A percentile compares a stretch with the other conserved stretches of the same genome.
phyloP scores from a whole-genome alignment of 495 filamentous ascomycete genomes.

The Emericellopsis terricola region DNA sequence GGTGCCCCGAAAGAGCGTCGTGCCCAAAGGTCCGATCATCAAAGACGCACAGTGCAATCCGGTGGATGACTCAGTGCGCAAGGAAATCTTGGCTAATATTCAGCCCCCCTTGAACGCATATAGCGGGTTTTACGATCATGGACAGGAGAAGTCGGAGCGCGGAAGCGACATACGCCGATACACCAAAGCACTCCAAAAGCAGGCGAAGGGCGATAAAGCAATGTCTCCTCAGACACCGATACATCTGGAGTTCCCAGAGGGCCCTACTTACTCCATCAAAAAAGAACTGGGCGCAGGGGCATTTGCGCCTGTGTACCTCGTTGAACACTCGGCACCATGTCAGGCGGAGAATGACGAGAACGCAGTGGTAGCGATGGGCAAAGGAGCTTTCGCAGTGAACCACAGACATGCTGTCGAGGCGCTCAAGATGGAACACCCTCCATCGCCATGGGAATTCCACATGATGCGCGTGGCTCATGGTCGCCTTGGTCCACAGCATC shows the following conservation, averaged over 20 bases:
- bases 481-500: constrained; percentile 46
- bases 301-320: constrained; percentile 86
- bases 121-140: constrained; percentile 59
- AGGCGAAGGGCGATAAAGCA: constrained; percentile 44
- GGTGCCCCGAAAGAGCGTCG: constrained; percentile 6
- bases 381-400: constrained; percentile 23
- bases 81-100: constrained; percentile 52
- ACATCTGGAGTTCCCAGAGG: constrained; percentile 47
- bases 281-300: constrained; percentile 86
- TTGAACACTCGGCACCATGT: constrained; percentile 43
- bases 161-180: constrained; percentile 63
- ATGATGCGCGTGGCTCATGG: constrained; percentile 71
- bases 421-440: constrained; percentile 78
- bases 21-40: constrained; percentile 46
- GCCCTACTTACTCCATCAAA: constrained; percentile 52
- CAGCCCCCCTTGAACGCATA: constrained; percentile 55
- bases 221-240: constrained; percentile 35
- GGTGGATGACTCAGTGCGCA: constrained; percentile 51
- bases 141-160: constrained; percentile 35
- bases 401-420: constrained; percentile 50
- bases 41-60: constrained; percentile 78
- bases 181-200: constrained; percentile 46
- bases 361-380: constrained; percentile 25
- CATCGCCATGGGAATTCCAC: constrained; percentile 87
- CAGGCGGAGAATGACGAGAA: constrained; percentile 30